Percentiles rank a stretch among this genome's conserved stretches.
phyloP scores from a whole-genome alignment of 805 yeast species.

The Saturnispora diversa region DNA sequence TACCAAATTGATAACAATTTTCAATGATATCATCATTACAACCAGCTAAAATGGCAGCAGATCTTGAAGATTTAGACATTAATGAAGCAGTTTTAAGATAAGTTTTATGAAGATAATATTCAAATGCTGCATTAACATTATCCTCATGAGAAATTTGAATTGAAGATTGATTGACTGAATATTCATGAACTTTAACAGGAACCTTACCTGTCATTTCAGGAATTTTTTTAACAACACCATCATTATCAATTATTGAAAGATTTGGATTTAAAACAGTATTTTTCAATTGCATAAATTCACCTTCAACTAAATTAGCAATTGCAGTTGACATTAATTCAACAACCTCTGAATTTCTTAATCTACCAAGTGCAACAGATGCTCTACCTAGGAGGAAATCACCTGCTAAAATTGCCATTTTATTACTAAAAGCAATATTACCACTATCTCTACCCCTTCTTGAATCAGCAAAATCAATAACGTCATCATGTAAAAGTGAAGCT shows the following conservation, averaged over 20 bases:
- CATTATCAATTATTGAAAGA: slow-evolving; percentile 35
- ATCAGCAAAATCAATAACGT: slow-evolving; percentile 87
- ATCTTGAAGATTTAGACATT: slow-evolving; percentile 87
- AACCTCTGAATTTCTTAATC: slow-evolving; percentile 94
- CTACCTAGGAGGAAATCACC: slow-evolving; percentile 94
- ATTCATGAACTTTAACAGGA: slow-evolving; percentile 53
- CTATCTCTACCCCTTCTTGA: slow-evolving; percentile 84
- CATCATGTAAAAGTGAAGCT: slow-evolving; percentile 91
- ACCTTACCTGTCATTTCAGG: slow-evolving; percentile 59
- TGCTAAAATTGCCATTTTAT: slow-evolving; percentile 95
- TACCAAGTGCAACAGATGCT: slow-evolving; percentile 91
- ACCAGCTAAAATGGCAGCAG: slow-evolving; percentile 89
- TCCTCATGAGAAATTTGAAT: slow-evolving; percentile 44
- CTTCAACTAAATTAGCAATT: slow-evolving; percentile 94
- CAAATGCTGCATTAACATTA: slow-evolving; percentile 82
- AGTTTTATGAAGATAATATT: slow-evolving; percentile 90
- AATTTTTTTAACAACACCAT: slow-evolving; percentile 36
- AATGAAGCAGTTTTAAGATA: slow-evolving; percentile 91
- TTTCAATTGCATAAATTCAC: slow-evolving; percentile 97
- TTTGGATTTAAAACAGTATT: slow-evolving; percentile 68
- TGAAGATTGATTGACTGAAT: slow-evolving; percentile 33
- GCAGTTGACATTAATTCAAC: slow-evolving; percentile 92
- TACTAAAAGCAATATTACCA: slow-evolving; percentile 90
- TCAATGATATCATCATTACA: slow-evolving; percentile 70
- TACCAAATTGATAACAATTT: slow-evolving; percentile 81